Conservation (phyloP, 1,284 basidiomycete species). For the Ustilago sp. region DNA sequence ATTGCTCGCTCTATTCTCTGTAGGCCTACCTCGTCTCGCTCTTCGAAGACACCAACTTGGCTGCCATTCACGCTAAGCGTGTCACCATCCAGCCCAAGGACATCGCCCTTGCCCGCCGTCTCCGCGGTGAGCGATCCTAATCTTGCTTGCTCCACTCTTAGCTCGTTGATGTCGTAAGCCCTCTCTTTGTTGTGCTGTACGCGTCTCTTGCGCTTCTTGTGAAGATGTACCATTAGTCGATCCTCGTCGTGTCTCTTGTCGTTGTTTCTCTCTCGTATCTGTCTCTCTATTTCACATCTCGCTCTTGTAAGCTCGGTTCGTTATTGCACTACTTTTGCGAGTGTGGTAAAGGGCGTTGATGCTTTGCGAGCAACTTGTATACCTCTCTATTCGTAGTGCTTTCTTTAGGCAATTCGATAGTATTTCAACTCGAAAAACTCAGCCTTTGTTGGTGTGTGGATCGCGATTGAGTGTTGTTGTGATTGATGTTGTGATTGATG, state of each 20-base stretch:
- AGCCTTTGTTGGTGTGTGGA: not conserved
- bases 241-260: slow-evolving; percentile 24
- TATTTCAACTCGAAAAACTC: slow-evolving; percentile 16
- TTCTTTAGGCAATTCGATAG: slow-evolving; percentile 25
- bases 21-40: slow-evolving; percentile 87
- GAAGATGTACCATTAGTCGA: slow-evolving; percentile 49
- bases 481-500: not conserved
- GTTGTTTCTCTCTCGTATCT: slow-evolving; percentile 14
- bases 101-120: slow-evolving; percentile 92
- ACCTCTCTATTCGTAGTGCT: slow-evolving; percentile 29
- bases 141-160: slow-evolving; percentile 14
- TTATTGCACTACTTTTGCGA: not conserved
- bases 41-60: slow-evolving; percentile 82
- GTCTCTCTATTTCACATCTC: slow-evolving; percentile 37
- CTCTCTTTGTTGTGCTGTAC: not conserved
- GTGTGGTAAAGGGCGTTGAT: slow-evolving; percentile 17
- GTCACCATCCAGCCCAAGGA: slow-evolving; percentile 98
- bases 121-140: slow-evolving; percentile 77
- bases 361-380: slow-evolving; percentile 37
- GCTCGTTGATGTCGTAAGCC: slow-evolving; percentile 8
- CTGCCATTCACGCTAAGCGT: slow-evolving; percentile 96
- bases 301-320: slow-evolving; percentile 26
- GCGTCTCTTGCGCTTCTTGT: slow-evolving; percentile 16
- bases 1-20: not conserved
- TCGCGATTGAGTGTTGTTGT: slow-evolving; percentile 1